Conservation (phyloP, 2,329 filamentous ascomycete species). For the Cadophora gregata region DNA sequence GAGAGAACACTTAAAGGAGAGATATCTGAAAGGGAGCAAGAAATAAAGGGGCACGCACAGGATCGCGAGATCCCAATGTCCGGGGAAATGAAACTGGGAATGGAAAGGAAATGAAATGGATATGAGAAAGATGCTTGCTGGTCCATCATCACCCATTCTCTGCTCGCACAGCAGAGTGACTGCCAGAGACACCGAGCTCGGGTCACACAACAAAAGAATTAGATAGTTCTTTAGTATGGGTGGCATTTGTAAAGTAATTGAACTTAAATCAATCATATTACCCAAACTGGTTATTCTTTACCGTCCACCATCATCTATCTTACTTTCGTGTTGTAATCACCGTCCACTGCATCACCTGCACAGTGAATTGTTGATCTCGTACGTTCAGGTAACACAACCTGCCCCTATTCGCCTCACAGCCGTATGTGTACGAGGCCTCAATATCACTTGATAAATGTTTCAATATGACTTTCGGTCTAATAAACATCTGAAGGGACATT, state of each 20-base stretch:
- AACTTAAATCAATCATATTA: constrained; percentile 25
- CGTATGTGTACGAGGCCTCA: constrained; percentile 1
- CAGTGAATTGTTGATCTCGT: background rate
- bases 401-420: constrained; percentile 12
- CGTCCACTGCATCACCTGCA: background rate
- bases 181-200: constrained; percentile 7
- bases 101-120: background rate
- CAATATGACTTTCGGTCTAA: constrained; percentile 6
- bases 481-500: constrained; percentile 1
- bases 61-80: constrained; percentile 28
- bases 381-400: background rate
- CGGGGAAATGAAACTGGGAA: constrained; percentile 14
- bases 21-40: constrained; percentile 20
- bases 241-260: constrained; percentile 34
- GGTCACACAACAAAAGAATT: constrained; percentile 18
- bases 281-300: constrained; percentile 1
- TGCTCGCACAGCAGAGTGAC: constrained; percentile 13
- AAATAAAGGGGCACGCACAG: constrained; percentile 1
- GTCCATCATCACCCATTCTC: constrained; percentile 25
- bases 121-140: constrained; percentile 33
- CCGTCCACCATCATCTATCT: constrained; percentile 7
- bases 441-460: constrained; percentile 16
- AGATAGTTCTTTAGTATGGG: constrained; percentile 20
- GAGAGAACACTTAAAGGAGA: constrained; percentile 22
- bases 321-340: background rate